Base-by-base conservation (phyloP, 495 filamentous ascomycete genomes). In the Amphirosellinia nigrospora region DNA sequence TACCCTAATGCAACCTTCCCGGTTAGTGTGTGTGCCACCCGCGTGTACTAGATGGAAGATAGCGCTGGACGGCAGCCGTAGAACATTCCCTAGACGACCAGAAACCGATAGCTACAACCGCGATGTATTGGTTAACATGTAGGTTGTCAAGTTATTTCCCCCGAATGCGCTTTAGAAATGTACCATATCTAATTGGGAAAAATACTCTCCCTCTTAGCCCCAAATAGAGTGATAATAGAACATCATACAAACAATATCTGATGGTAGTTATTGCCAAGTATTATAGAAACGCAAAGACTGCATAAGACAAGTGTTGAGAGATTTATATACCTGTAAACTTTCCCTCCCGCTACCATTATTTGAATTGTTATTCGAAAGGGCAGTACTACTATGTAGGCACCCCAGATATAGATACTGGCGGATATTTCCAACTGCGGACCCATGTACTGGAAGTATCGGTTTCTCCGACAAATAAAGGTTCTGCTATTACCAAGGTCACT, bases 1-100 rank as follows among this genome's bases (percentile, higher is more conserved):
- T 67, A 59, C 64, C 52, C 64, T 60, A 68, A 68, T 68, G 41
- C 41, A 30, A 68, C 52, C 66, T 60, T 61, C 55, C 55, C 66
- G 28, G 41, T 41, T 59, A 30, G n/a, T 41, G 64, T 36, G 36
- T 45, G 50, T 59, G 39, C 55, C n/a, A 15, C n/a, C 38, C 4
- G 66, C n/a, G 58, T 36, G 34, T 39, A 36, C 36, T 61, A 39
- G 36, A 39, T 28, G 34, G n/a, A 60, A 60, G 36, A 61, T 61
- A n/a, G 58, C 19, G 58, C 59, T 63, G 9, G 11, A 36, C 55
- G 55, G 55, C 30, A 36, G 55, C 32, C 32, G 55, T 53, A 53
- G 50, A 13, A 53, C 26, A 21, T 61, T 15, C 58, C 58, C 58
- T 19, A 61, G 58, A 61, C 58, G 41, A 28, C 13, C 36, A 41